These are phyloP conservation scores for Cladobotryum mycophilum DNA, from an alignment of 2,329 filamentous ascomycete species.

Conservation along the genomic window DNA sequence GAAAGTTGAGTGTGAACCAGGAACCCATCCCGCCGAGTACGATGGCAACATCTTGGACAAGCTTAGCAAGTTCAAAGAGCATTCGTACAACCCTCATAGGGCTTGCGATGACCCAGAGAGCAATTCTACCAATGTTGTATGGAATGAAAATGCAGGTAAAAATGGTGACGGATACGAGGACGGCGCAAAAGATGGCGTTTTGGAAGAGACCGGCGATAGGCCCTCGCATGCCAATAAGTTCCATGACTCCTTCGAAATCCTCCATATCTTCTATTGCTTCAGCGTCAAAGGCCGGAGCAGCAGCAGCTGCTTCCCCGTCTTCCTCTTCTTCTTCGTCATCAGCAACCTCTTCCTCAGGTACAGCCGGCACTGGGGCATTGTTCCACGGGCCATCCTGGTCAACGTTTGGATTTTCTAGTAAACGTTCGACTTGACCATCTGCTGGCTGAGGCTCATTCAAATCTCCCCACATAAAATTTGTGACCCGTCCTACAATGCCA, in stretches of 20 bases:
- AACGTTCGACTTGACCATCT: conserved; percentile 10
- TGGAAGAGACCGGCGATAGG: conserved; percentile 85
- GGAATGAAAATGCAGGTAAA: conserved; percentile 82
- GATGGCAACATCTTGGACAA: conserved; percentile 71
- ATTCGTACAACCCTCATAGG: conserved; percentile 70
- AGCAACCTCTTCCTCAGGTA: conserved; percentile 28
- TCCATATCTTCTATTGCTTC: conserved; percentile 80
- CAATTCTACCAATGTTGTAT: conserved; percentile 83
- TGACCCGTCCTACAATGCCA: conserved; percentile 31
- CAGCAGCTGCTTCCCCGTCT: conserved; percentile 38
- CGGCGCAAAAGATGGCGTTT: conserved; percentile 88
- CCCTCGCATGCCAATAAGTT: conserved; percentile 93
- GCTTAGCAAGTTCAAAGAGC: conserved; percentile 66
- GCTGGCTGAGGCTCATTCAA: conserved; percentile 35
- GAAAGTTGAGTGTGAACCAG: conserved; percentile 34
- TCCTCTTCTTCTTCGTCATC: conserved; percentile 35
- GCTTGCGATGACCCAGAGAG: conserved; percentile 72
- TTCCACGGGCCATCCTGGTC: conserved; percentile 47
- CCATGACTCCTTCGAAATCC: conserved; percentile 92
- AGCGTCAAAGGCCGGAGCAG: conserved; percentile 62
- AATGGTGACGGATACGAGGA: conserved; percentile 82
- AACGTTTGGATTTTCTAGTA: conserved; percentile 28
- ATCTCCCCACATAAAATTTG: conserved; percentile 58
- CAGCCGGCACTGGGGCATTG: conserved; percentile 14
- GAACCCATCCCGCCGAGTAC: conserved; percentile 53